Evolutionary conservation across 2,329 filamentous ascomycete species (phyloP).

Genomic region (Diaporthe velutina): DNA sequence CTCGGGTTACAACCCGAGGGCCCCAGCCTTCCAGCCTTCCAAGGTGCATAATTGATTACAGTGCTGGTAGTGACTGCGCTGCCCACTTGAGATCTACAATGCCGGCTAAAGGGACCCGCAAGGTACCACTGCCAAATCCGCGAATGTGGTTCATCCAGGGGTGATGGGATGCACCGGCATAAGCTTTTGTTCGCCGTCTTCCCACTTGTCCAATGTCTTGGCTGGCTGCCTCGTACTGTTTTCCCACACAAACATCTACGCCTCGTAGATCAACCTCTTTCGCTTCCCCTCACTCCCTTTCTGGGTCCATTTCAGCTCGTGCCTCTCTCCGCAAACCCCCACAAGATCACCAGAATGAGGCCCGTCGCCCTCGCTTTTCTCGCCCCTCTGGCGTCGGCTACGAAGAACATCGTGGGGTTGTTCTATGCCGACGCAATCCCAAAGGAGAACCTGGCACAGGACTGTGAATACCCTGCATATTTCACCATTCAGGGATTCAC

Average conservation of each 20-base stretch:
- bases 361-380: slow-evolving; percentile 24
- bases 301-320: background rate
- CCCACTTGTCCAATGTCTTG: slow-evolving; percentile 9
- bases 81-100: slow-evolving; percentile 27
- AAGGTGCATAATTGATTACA: slow-evolving; percentile 8
- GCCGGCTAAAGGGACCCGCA: slow-evolving; percentile 19
- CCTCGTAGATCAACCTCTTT: slow-evolving; percentile 8
- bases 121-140: slow-evolving; percentile 20
- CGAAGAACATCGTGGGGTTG: slow-evolving; percentile 8
- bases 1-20: background rate
- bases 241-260: background rate
- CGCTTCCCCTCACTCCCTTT: slow-evolving; percentile 1
- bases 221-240: slow-evolving; percentile 6
- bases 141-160: background rate
- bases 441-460: slow-evolving; percentile 33
- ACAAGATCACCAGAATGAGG: slow-evolving; percentile 31
- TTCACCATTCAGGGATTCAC: slow-evolving; percentile 56
- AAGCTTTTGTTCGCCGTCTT: slow-evolving; percentile 25
- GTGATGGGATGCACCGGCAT: background rate
- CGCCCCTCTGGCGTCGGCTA: slow-evolving; percentile 37
- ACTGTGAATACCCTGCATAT: slow-evolving; percentile 53
- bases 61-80: background rate
- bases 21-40: slow-evolving; percentile 14
- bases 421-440: slow-evolving; percentile 26
- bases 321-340: background rate